These are phyloP conservation scores for Crassisporium funariophilum DNA, from an alignment of 768 basidiomycete genomes.

Conservation along the genomic window DNA sequence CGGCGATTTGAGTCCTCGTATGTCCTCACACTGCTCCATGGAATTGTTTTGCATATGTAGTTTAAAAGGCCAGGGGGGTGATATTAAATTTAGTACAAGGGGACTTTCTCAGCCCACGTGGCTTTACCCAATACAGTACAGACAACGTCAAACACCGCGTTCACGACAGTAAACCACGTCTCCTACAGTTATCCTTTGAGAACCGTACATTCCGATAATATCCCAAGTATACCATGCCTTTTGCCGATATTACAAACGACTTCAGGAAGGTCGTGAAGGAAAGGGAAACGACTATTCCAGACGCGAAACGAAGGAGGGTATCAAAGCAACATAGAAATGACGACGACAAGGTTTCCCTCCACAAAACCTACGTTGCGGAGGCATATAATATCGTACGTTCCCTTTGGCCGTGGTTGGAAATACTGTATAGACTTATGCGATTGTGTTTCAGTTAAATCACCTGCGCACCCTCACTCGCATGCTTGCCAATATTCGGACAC, in stretches of 20 bases:
- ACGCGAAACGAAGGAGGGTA: conserved; percentile 54
- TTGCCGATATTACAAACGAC: conserved; percentile 60
- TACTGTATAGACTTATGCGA: conserved; percentile 1
- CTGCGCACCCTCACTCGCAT: conserved; percentile 71
- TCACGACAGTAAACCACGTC: not conserved
- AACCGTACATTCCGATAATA: conserved; percentile 7
- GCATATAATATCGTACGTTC: conserved; percentile 66
- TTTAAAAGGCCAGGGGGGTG: no score
- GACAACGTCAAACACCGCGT: conserved; percentile 6
- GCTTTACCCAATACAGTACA: conserved; percentile 11
- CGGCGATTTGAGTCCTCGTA: no score
- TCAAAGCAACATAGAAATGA: conserved; percentile 34
- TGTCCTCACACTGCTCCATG: no score
- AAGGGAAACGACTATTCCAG: conserved; percentile 42
- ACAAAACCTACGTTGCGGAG: conserved; percentile 72
- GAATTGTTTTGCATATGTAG: no score
- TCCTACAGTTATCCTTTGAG: not conserved
- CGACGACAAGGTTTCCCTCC: conserved; percentile 43
- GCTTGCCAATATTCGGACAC: conserved; percentile 74
- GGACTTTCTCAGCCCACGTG: no score
- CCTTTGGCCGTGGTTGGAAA: not conserved
- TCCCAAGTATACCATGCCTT: conserved; percentile 46
- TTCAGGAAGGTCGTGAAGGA: conserved; percentile 56
- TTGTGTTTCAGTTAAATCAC: conserved; percentile 63
- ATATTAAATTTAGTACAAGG: no score